Percentiles rank a stretch among this genome's conserved stretches.
phyloP scores from a whole-genome alignment of 495 filamentous ascomycete species.

The Penicillium pulvis region DNA sequence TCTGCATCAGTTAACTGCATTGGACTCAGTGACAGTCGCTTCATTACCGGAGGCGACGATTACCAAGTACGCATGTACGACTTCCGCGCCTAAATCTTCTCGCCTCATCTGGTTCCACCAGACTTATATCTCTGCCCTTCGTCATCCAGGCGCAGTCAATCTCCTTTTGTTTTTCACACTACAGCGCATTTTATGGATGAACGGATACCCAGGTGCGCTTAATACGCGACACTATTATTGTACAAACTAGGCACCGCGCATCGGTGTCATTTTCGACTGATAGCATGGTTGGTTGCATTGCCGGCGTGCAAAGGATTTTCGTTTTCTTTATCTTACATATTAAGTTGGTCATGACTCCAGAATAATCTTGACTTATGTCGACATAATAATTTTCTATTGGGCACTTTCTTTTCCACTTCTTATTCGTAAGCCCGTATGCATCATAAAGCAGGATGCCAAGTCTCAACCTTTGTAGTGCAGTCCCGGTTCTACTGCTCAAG shows the following conservation, averaged over 20 bases:
- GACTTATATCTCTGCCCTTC: background rate
- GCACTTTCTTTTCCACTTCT: background rate
- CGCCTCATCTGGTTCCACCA: constrained; percentile 9
- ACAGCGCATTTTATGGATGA: constrained; percentile 13
- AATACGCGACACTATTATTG: constrained; percentile 1
- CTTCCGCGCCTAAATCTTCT: constrained; percentile 56
- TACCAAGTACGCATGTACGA: constrained; percentile 85
- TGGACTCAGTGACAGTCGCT: constrained; percentile 80
- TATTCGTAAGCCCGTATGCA: background rate
- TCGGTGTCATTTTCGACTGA: background rate
- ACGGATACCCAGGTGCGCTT: constrained; percentile 29
- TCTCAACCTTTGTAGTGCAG: too few species aligned
- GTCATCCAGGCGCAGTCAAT: constrained; percentile 2
- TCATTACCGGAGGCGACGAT: constrained; percentile 92
- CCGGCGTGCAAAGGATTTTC: constrained; percentile 9
- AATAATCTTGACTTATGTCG: too few species aligned
- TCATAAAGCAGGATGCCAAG: background rate
- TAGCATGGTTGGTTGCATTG: constrained; percentile 9
- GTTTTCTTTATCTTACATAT: background rate
- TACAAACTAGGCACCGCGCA: background rate
- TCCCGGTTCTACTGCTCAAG: too few species aligned
- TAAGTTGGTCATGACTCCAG: background rate
- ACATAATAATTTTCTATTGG: background rate
- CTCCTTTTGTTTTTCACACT: constrained; percentile 4
- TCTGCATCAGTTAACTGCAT: constrained; percentile 89